A percentile compares a stretch with the other conserved stretches of the same genome.
Evolutionary conservation across 2,329 filamentous ascomycete genomes (phyloP).

Genomic region (Claviceps digitariae): DNA sequence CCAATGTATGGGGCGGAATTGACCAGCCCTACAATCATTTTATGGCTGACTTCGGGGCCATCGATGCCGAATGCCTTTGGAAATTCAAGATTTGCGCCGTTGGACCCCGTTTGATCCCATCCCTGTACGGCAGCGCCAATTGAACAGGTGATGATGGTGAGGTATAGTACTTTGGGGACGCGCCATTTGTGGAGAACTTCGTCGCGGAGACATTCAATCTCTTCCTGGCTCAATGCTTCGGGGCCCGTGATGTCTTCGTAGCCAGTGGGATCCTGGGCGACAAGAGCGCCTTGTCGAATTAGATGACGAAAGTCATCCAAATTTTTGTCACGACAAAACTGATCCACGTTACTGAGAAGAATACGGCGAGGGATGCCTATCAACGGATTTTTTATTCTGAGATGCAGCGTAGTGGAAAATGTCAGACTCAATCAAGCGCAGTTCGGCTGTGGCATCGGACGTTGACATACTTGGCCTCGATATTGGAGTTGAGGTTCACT

Average conservation of each 20-base stretch:
- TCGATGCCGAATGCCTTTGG: slow-evolving; percentile 35
- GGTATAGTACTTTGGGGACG: slow-evolving; percentile 46
- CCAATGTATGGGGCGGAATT: slow-evolving; percentile 44
- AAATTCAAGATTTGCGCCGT: slow-evolving; percentile 51
- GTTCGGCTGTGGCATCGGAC: not conserved
- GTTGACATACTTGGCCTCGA: slow-evolving; percentile 27
- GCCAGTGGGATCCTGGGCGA: slow-evolving; percentile 54
- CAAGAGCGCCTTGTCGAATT: slow-evolving; percentile 56
- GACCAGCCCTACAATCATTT: slow-evolving; percentile 49
- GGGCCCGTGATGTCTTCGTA: slow-evolving; percentile 46
- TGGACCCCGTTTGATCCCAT: slow-evolving; percentile 54
- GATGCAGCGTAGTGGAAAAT: slow-evolving; percentile 7
- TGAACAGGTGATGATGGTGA: slow-evolving; percentile 55
- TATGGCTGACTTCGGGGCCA: slow-evolving; percentile 19
- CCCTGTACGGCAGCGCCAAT: slow-evolving; percentile 58
- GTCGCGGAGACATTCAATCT: slow-evolving; percentile 44
- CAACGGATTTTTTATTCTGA: slow-evolving; percentile 33
- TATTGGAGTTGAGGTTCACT: slow-evolving; percentile 31
- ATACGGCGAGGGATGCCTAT: slow-evolving; percentile 36
- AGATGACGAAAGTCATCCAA: slow-evolving; percentile 44
- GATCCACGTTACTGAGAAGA: slow-evolving; percentile 41
- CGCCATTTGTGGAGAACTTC: slow-evolving; percentile 57
- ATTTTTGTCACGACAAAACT: slow-evolving; percentile 47
- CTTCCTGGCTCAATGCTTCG: slow-evolving; percentile 43
- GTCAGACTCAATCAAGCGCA: not conserved